Evolutionary conservation across 257 asterid genomes (phyloP).

Genomic region (Rauvolfia tetraphylla): DNA sequence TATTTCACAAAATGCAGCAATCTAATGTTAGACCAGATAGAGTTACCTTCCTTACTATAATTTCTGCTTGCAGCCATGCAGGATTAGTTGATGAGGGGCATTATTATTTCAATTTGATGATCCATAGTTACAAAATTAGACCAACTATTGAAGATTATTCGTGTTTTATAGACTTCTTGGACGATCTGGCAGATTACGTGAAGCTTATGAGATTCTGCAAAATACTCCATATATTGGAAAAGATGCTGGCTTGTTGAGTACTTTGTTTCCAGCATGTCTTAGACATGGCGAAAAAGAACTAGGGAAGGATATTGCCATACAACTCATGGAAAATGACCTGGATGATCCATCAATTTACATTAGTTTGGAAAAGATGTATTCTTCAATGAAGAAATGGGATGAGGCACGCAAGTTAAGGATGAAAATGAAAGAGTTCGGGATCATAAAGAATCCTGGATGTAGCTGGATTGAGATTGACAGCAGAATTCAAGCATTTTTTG

Average conservation of each 20-base stretch:
- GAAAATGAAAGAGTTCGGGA: constrained; percentile 60
- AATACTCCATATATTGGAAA: constrained; percentile 31
- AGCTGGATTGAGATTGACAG: constrained; percentile 77
- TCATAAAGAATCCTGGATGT: constrained; percentile 62
- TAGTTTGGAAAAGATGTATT: constrained; percentile 60
- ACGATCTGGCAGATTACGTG: constrained; percentile 63
- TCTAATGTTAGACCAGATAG: constrained; percentile 54
- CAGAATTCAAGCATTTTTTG: constrained; percentile 49
- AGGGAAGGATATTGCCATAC: constrained; percentile 54
- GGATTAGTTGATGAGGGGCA: constrained; percentile 71
- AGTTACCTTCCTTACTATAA: constrained; percentile 69
- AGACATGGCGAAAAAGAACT: constrained; percentile 49
- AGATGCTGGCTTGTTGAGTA: constrained; percentile 57
- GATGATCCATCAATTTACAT: constrained; percentile 58
- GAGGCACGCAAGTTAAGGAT: constrained; percentile 47
- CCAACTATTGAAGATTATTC: constrained; percentile 71
- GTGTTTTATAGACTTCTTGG: constrained; percentile 65
- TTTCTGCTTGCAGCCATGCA: constrained; percentile 79
- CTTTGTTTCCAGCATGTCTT: constrained; percentile 56
- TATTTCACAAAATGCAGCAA: constrained; percentile 54
- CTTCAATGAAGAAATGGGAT: constrained; percentile 53
- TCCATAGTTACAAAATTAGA: constrained; percentile 32
- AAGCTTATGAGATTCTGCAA: constrained; percentile 60
- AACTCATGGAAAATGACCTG: constrained; percentile 45
- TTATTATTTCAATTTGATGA: constrained; percentile 48